Evolutionary conservation across 495 filamentous ascomycete genomes (phyloP), one percentile per base, ranked within the genome.

Genomic region (Aeminium ludgeri): DNA sequence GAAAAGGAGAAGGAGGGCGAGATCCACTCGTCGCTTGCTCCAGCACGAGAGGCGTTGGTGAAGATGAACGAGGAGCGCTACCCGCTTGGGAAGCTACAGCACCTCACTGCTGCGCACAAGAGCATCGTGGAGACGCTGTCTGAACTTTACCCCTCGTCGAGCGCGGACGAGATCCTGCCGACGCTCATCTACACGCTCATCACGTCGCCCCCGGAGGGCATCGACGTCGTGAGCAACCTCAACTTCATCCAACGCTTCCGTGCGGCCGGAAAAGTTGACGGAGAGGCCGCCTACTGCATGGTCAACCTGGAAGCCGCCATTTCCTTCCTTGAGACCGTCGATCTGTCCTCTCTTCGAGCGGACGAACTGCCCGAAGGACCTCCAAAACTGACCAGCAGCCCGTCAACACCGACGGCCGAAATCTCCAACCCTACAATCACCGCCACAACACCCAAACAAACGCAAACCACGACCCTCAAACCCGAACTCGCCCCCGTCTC

Each of bases 281-380:
- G 89, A 19, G 91, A 96, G 58, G 80, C 82, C 10, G 86, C 89
- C 13, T 99, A 96, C 56, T 96, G 89, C 50, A 68, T 99, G 30
- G 94, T 89, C 10, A 96, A 89, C 52, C 76, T 96, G 10, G 89
- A 99, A 61, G 89, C 89, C 5, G 78, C 87, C 35, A 85, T 96
- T 33, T 82, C 78, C 39, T 99, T 99, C 54, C 65, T 99, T n/a
- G 87, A 96, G 52, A 95, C 89, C 18, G 87, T 99, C 20, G 89
- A 99, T 55, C 71, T 99, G 7, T 82, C 86, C 11, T 92, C 78
- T 34, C 68, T 99, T 10, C 76, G 86, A 40, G 79, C 80, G n/a
- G 83, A 93, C 43, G 85, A 87, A 52, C 54, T 66, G 11, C 64
- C 63, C 23, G 63, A 71, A 46, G 79, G 80, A 0, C 78, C 79